A percentile compares a stretch with the other conserved stretches of the same genome.
Conservation (phyloP, 495 filamentous ascomycete species). For the Trypethelium eluteriae region DNA sequence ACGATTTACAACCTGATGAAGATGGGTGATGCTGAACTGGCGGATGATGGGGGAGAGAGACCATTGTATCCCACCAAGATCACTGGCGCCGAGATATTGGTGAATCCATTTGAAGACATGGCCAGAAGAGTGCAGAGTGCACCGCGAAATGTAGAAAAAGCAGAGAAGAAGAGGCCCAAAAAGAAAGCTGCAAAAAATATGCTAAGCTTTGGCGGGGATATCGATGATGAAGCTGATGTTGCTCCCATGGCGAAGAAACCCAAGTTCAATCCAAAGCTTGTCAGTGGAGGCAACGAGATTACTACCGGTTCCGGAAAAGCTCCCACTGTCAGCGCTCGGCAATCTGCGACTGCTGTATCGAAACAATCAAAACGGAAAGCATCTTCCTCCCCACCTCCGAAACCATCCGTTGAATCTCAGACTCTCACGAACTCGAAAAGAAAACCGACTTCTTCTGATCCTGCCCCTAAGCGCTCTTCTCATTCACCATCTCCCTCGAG, state of each 20-base stretch:
- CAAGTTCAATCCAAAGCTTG: constrained; percentile 83
- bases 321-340: constrained; percentile 23
- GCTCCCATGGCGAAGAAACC: constrained; percentile 67
- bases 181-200: constrained; percentile 71
- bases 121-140: constrained; percentile 54
- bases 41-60: constrained; percentile 60
- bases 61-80: constrained; percentile 83
- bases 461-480: constrained; percentile 12
- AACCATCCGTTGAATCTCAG: constrained; percentile 4
- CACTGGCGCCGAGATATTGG: constrained; percentile 69
- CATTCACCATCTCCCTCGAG: constrained; percentile 17
- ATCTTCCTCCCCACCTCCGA: constrained; percentile 32
- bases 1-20: constrained; percentile 92
- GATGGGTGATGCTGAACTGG: constrained; percentile 79
- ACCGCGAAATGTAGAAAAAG: constrained; percentile 33
- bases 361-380: constrained; percentile 34
- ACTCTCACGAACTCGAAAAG: constrained; percentile 4
- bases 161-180: constrained; percentile 68
- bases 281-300: constrained; percentile 49
- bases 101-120: constrained; percentile 86
- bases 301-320: constrained; percentile 19
- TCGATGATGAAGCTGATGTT: constrained; percentile 59
- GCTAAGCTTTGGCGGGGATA: constrained; percentile 84
- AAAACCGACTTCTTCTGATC: neutral
- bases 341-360: constrained; percentile 13